Evolutionary conservation across 208 protist species (phyloP), one percentile per base, ranked within the genome.

Genomic region (Acanthamoeba polyphaga): DNA sequence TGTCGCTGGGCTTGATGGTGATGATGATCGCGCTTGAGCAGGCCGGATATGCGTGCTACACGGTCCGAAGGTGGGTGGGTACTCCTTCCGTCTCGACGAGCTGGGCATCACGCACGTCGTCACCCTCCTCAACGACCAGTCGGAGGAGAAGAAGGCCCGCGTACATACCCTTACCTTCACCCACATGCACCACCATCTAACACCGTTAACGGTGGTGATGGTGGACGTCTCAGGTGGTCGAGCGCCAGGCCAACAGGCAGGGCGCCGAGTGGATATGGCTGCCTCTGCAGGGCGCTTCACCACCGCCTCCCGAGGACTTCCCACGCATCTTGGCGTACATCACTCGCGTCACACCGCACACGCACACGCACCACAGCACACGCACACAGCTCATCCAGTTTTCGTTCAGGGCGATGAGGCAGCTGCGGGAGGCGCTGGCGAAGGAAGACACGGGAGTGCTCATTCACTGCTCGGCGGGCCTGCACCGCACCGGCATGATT

Each of bases 61-160:
- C 78, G 78, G 78, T 0, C 78, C 78, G 19, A 60, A 64, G n/a
- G 78, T 64, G 78, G 12, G 1, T 2, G 78, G 78, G 9, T 87
- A 87, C 51, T 64, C 49, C 3, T 87, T 87, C 32, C 4, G 49
- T 2, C 9, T 87, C 3, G n/a, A 29, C 19, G 78, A 87, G 43
- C 0, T 87, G 27, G 78, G 78, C 51, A 87, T 87, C 78, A 87
- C 78, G 0, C 78, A 87, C 51, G 78, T 87, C 27, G 78, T 87
- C 51, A 87, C 78, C n/a, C 78, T 87, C 27, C 78, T 87, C 78
- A 87, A 87, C 49, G 78, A 87, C 29, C 43, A 87, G 24, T 9
- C 78, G 7, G 78, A 87, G 78, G 78, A 87, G 72, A n/a, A 10
- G 13, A 87, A 87, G n/a, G 78, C 43, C 2, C 19, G 78, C 24